These are phyloP conservation scores for Paramecium biaurelia DNA, from an alignment of 73 alveolate genomes.

Conservation along the genomic window DNA sequence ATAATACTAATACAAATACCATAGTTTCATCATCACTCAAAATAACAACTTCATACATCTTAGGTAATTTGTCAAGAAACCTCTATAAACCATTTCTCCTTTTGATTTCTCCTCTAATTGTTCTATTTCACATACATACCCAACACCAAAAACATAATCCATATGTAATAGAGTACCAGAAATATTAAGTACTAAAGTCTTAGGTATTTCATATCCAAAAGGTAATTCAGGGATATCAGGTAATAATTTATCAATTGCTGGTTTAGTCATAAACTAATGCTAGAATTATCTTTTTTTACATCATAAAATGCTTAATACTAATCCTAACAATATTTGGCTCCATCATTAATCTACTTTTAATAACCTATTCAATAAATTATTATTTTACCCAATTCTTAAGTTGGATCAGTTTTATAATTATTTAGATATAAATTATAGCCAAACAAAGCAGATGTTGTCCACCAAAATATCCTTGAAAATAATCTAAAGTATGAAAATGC, in stretches of 20 bases:
- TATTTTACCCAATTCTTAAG: not conserved
- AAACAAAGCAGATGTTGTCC: slow-evolving; percentile 15
- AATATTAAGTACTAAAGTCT: slow-evolving; percentile 81
- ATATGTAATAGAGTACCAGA: slow-evolving; percentile 79
- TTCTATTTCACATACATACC: not conserved
- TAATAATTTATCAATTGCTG: slow-evolving; percentile 82
- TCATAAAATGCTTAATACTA: slow-evolving; percentile 8
- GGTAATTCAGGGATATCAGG: slow-evolving; percentile 84
- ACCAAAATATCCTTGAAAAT: slow-evolving; percentile 6
- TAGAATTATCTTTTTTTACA: not conserved
- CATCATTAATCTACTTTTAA: not conserved
- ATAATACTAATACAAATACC: slow-evolving; percentile 21
- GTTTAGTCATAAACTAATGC: slow-evolving; percentile 56
- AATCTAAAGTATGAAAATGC: slow-evolving; percentile 29
- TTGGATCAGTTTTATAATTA: not conserved
- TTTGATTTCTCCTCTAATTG: slow-evolving; percentile 61
- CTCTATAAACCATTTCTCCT: slow-evolving; percentile 86
- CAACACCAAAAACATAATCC: slow-evolving; percentile 75
- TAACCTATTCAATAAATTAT: not conserved
- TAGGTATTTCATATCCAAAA: slow-evolving; percentile 78
- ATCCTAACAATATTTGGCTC: slow-evolving; percentile 6
- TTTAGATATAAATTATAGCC: slow-evolving; percentile 18
- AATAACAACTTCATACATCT: slow-evolving; percentile 82
- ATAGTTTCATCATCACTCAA: slow-evolving; percentile 85
- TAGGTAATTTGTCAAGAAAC: slow-evolving; percentile 76